Conservation (phyloP, 2,329 filamentous ascomycete species). For the Arthrocladium fulminans region DNA sequence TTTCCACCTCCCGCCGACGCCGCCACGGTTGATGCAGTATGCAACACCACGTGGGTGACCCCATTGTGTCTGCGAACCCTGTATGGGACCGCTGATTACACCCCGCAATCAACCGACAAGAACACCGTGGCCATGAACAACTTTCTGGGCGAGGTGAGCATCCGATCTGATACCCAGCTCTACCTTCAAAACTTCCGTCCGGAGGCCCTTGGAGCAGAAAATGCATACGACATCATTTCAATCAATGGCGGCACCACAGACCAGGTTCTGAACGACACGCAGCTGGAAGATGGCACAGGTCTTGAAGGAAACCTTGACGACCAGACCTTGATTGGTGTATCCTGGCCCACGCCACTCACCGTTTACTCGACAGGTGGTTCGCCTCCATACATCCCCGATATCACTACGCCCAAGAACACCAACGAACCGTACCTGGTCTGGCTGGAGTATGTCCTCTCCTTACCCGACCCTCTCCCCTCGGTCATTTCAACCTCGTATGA, state of each 20-base stretch:
- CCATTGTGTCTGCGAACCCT: conserved; percentile 47
- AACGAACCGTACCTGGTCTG: conserved; percentile 62
- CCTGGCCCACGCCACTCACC: conserved; percentile 45
- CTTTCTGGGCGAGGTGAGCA: conserved; percentile 40
- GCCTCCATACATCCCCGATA: conserved; percentile 4
- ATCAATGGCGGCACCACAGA: conserved; percentile 29
- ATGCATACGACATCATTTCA: conserved; percentile 28
- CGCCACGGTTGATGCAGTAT: conserved; percentile 31
- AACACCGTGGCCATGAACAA: conserved; percentile 40
- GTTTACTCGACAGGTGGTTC: conserved; percentile 50
- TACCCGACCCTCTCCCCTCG: conserved; percentile 46
- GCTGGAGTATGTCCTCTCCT: conserved; percentile 48
- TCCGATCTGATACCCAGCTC: conserved; percentile 34
- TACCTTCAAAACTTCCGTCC: conserved; percentile 32
- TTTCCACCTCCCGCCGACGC: conserved; percentile 2
- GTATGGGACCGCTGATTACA: conserved; percentile 48
- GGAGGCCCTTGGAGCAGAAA: conserved; percentile 28
- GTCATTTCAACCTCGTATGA: conserved; percentile 59
- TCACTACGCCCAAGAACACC: conserved; percentile 32
- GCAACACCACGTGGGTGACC: conserved; percentile 45
- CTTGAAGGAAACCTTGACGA: conserved; percentile 53
- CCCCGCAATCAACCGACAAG: conserved; percentile 33
- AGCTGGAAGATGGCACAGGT: conserved; percentile 35
- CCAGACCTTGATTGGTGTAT: conserved; percentile 49
- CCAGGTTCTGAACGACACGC: conserved; percentile 21